Percentiles rank a stretch among this genome's conserved stretches.
phyloP scores from a whole-genome alignment of 305 asterid species.

The Fraxinus paxiana region DNA sequence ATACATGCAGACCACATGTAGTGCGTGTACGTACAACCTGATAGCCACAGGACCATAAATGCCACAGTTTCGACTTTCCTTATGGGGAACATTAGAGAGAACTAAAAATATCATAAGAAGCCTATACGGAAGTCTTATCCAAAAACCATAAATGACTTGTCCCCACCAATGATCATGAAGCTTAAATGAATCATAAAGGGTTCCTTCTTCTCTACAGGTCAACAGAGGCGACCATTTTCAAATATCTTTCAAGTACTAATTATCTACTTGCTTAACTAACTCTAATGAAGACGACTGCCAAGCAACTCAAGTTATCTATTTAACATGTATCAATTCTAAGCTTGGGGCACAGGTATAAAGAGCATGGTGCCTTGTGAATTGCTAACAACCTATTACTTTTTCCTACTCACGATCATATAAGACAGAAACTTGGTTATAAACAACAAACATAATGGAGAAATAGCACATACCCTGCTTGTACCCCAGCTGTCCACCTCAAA shows the following conservation, averaged over 20 bases:
- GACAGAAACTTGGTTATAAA: constrained; percentile 8
- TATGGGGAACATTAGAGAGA: constrained; percentile 1
- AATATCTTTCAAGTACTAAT: not conserved
- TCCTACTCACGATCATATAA: constrained; percentile 7
- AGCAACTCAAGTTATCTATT: constrained; percentile 2
- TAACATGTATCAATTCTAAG: constrained; percentile 10
- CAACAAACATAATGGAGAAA: constrained; percentile 14
- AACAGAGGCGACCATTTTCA: not conserved
- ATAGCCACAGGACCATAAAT: constrained; percentile 3
- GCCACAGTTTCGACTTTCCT: constrained; percentile 4
- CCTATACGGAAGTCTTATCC: not conserved
- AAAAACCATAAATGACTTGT: not conserved
- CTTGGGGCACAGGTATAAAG: not conserved
- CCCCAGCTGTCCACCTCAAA: constrained; percentile 72
- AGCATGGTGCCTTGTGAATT: constrained; percentile 5
- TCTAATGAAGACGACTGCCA: not conserved
- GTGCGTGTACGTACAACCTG: not conserved
- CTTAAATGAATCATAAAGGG: not conserved
- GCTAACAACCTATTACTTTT: constrained; percentile 8
- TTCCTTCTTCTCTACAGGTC: constrained; percentile 2
- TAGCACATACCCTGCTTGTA: constrained; percentile 51
- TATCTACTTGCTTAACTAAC: not conserved
- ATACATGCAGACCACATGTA: not conserved
- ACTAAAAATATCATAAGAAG: constrained; percentile 7
- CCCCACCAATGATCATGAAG: not conserved